phyloP scores from a whole-genome alignment of 179 eudicot species.

The Spergularia azorica region DNA sequence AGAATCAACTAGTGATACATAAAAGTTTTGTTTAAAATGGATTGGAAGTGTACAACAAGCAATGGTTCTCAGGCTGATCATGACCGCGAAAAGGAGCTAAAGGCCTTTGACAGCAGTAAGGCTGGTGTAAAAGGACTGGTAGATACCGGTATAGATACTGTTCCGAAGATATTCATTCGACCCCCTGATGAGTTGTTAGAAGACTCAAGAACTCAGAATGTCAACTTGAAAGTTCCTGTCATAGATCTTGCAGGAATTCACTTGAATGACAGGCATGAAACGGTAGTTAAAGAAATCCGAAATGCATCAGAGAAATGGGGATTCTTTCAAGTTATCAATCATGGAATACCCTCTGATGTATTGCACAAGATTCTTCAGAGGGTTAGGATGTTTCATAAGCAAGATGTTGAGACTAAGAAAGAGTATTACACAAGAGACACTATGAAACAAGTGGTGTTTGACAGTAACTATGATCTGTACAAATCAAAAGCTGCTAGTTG shows the following conservation, averaged over 20 bases:
- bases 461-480: slow-evolving; percentile 27
- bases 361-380: slow-evolving; percentile 42
- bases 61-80: neutral
- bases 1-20: no score
- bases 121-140: slow-evolving; percentile 25
- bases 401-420: slow-evolving; percentile 27
- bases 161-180: slow-evolving; percentile 18
- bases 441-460: neutral
- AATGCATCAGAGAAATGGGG: slow-evolving; percentile 40
- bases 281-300: slow-evolving; percentile 21
- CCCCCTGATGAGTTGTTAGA: neutral
- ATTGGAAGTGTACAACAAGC: neutral
- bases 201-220: neutral
- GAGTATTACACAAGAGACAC: slow-evolving; percentile 16
- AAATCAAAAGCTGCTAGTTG: neutral
- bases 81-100: slow-evolving; percentile 11
- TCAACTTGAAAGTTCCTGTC: slow-evolving; percentile 2
- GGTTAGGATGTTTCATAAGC: neutral
- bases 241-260: neutral
- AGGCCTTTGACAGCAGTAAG: slow-evolving; percentile 18
- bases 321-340: neutral
- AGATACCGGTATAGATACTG: neutral
- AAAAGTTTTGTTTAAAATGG: no score
- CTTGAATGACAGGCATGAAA: neutral
- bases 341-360: no score